Percentiles rank a stretch among this genome's conserved stretches.
phyloP scores from a whole-genome alignment of 2,329 filamentous ascomycete species.

The Xylogone sp. region DNA sequence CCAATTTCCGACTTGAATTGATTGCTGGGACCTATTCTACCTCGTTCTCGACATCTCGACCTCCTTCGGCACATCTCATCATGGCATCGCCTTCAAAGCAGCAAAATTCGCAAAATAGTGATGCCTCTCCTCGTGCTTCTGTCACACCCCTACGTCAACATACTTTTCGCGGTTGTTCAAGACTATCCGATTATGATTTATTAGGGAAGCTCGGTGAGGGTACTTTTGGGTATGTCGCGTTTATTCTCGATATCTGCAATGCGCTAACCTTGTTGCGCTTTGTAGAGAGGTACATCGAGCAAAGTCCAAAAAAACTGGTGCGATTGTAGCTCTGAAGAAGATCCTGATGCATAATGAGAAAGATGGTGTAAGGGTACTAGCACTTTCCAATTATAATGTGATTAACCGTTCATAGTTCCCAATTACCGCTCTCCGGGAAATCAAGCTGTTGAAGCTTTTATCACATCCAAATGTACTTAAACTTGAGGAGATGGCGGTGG shows the following conservation, averaged over 20 bases:
- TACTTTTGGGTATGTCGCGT: slow-evolving; percentile 72
- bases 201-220: slow-evolving; percentile 86
- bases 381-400: background rate
- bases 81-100: slow-evolving; percentile 18
- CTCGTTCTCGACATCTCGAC: background rate
- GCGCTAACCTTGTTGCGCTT: background rate
- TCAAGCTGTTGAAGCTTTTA: slow-evolving; percentile 95
- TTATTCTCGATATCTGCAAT: background rate
- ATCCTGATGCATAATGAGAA: slow-evolving; percentile 99
- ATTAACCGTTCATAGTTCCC: slow-evolving; percentile 61
- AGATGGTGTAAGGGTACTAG: slow-evolving; percentile 66
- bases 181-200: slow-evolving; percentile 75
- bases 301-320: slow-evolving; percentile 68
- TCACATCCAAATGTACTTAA: slow-evolving; percentile 84
- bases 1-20: background rate
- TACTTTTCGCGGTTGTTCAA: slow-evolving; percentile 81
- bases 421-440: slow-evolving; percentile 96
- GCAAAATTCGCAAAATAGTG: slow-evolving; percentile 17
- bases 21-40: background rate
- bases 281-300: slow-evolving; percentile 85
- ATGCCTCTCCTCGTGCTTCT: slow-evolving; percentile 49
- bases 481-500: slow-evolving; percentile 94
- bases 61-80: background rate
- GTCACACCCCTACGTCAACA: slow-evolving; percentile 43
- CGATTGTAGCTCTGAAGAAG: slow-evolving; percentile 88